phyloP scores from a whole-genome alignment of 352 stramenopile genomes.

The Globisporangium megalacanthum region DNA sequence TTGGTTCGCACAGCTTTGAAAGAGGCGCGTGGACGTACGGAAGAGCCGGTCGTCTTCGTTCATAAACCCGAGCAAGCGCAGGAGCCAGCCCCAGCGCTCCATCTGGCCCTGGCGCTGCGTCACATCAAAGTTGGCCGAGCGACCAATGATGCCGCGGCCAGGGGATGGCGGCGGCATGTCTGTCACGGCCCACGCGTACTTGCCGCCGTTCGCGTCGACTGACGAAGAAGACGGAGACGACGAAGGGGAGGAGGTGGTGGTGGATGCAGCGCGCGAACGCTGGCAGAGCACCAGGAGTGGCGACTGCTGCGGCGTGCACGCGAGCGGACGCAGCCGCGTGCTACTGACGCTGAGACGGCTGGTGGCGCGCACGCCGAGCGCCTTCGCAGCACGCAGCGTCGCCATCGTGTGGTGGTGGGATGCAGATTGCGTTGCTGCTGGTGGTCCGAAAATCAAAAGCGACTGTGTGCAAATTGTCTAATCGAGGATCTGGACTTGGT shows the following conservation, averaged over 20 bases:
- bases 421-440: conserved; percentile 2
- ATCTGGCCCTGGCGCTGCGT: conserved; percentile 52
- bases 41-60: conserved; percentile 82
- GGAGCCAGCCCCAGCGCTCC: conserved; percentile 77
- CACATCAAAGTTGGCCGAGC: conserved; percentile 80
- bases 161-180: conserved; percentile 79
- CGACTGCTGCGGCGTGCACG: neutral
- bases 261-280: conserved; percentile 20
- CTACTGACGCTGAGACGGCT: neutral
- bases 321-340: conserved; percentile 1
- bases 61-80: conserved; percentile 82
- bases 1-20: conserved; percentile 84
- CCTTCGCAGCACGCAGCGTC: conserved; percentile 10
- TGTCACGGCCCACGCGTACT: conserved; percentile 68
- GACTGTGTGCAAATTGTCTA: no score
- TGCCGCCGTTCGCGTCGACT: conserved; percentile 14
- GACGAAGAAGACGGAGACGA: neutral
- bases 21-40: conserved; percentile 62
- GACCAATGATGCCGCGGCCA: conserved; percentile 57
- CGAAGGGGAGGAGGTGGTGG: neutral
- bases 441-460: neutral
- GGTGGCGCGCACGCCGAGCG: conserved; percentile 2
- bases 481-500: no score
- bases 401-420: conserved; percentile 5
- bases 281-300: conserved; percentile 1